Evolutionary conservation across 2,329 filamentous ascomycete genomes (phyloP), one percentile per base, ranked within the genome.

Genomic region (Pseudogymnoascus sp.): DNA sequence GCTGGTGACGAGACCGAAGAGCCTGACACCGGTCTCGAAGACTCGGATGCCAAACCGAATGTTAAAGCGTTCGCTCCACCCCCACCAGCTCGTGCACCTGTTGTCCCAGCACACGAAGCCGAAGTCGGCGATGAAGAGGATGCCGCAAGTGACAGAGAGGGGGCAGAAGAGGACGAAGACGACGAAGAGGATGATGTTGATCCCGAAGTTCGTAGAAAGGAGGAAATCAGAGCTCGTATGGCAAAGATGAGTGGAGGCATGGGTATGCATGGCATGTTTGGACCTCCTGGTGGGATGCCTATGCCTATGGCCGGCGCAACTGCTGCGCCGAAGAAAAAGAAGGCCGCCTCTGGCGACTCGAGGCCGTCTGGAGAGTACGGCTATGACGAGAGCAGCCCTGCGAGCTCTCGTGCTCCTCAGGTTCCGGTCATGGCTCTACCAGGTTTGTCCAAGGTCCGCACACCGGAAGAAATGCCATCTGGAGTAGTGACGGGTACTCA

Each of bases 181-280:
- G 87, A 87, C n/a, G 88, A 89, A 18, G 88, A 91, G 33, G 90
- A 92, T 29, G 90, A 96, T 13, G 79, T 95, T 60, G 92, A 97
- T 70, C 91, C 92, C 0, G 94, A 99, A 73, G 81, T 90, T 21
- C 87, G 85, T 67, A 87, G 92, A 60, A 89, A 88, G 72, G 87
- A 96, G 75, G 93, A 97, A 72, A 80, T 99, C 33, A 86, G 94
- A 64, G 92, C 94, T 65, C 86, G 94, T 69, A 99, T 99, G 91
- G 94, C 94, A 52, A 97, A 96, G 77, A 94, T 99, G 88, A 96
- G 93, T 68, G 93, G 93, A 61, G 93, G 93, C 21, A 96, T 96
- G 90, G 91, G 91, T 55, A 96, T 97, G 88, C 86, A 91, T 72
- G 90, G 91, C 69, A 94, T 97, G 86, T 95, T 96, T 73, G 90